Conservation (phyloP, 23 red algal species). For the Gracilaria vermiculophylla region DNA sequence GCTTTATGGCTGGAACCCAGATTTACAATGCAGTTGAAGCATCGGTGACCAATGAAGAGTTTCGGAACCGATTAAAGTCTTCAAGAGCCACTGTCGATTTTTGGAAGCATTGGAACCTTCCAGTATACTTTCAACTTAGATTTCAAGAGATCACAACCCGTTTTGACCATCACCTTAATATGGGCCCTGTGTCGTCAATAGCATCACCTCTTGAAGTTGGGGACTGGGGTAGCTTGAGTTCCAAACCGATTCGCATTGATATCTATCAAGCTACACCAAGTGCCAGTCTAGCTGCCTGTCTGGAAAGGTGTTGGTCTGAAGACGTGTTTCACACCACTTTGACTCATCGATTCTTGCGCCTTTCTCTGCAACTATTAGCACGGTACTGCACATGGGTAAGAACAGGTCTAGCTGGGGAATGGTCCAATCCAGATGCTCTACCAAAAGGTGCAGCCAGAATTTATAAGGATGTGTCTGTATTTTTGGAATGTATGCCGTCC, state of each 20-base stretch:
- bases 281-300: constrained; percentile 28
- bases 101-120: constrained; percentile 77
- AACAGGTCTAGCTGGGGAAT: constrained; percentile 71
- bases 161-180: constrained; percentile 45
- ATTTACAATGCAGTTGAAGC: constrained; percentile 68
- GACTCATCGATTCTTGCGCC: constrained; percentile 66
- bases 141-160: constrained; percentile 77
- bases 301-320: constrained; percentile 65
- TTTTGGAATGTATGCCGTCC: constrained; percentile 44
- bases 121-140: constrained; percentile 87
- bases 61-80: constrained; percentile 3
- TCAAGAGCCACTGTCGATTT: constrained; percentile 50
- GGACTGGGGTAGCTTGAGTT: neutral
- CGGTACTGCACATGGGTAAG: constrained; percentile 72
- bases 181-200: constrained; percentile 15
- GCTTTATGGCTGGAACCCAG: constrained; percentile 41
- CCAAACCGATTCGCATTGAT: constrained; percentile 37
- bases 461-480: constrained; percentile 46
- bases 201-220: neutral
- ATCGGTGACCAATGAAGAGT: constrained; percentile 12
- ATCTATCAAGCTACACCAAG: constrained; percentile 62
- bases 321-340: constrained; percentile 65
- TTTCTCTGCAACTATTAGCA: constrained; percentile 72
- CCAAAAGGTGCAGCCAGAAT: constrained; percentile 55
- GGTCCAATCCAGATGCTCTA: constrained; percentile 35